phyloP scores from a whole-genome alignment of 2,329 filamentous ascomycete species.

The Epichloe gansuensis region DNA sequence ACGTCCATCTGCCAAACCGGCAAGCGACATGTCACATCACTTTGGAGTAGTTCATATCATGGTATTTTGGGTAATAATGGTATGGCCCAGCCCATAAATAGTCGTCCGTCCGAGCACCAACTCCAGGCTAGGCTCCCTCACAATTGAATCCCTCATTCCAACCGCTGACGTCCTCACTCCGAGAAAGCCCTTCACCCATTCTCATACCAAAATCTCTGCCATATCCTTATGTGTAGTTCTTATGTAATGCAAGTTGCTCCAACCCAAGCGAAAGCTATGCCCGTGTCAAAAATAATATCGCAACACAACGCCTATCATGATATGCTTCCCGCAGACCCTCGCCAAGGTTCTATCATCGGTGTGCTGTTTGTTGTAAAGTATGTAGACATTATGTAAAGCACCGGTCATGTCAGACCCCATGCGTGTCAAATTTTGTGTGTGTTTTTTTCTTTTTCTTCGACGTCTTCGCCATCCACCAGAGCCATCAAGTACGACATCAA shows the following conservation, averaged over 20 bases:
- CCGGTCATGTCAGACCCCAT: neutral
- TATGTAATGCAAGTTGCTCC: conserved; percentile 18
- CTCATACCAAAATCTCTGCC: neutral
- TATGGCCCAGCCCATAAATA: conserved; percentile 7
- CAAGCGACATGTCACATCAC: too few relatives aligned
- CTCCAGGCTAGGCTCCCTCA: neutral
- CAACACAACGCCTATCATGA: conserved; percentile 25
- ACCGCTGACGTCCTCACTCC: neutral
- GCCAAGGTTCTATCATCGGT: conserved; percentile 18
- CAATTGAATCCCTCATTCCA: neutral
- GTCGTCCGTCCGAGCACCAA: conserved; percentile 10
- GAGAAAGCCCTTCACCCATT: neutral
- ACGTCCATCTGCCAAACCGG: neutral
- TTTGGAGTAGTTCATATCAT: conserved; percentile 3
- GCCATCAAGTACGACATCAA: neutral
- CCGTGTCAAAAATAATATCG: conserved; percentile 16
- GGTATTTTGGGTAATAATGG: conserved; percentile 11
- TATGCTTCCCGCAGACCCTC: conserved; percentile 22
- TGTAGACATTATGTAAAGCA: conserved; percentile 2
- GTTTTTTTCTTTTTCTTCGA: neutral
- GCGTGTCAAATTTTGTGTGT: neutral
- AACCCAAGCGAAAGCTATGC: neutral
- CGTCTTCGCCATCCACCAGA: neutral
- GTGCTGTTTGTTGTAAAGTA: conserved; percentile 2
- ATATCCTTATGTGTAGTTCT: conserved; percentile 7